Base-by-base conservation (phyloP, 176 grass and related monocot species). In the Canna indica region DNA sequence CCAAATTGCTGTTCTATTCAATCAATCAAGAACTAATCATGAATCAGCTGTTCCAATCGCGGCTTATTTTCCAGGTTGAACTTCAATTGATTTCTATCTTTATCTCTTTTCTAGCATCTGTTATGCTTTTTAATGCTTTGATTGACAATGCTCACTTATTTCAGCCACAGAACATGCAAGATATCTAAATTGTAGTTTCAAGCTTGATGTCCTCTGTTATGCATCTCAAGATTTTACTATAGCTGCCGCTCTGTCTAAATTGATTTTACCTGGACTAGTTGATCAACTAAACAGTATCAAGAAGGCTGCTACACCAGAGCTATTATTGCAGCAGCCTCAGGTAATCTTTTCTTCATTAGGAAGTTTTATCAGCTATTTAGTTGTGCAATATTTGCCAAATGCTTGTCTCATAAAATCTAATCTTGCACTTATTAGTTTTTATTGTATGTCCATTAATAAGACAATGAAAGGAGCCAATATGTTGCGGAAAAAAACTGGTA, bases 141-240 rank as follows among this genome's bases (percentile, higher is more conserved):
- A 15, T 57, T 63, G 32, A 16, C 59, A 36, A 26, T 24, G 0
- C 63, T 31, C 33, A 63, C 32, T 79, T 68, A 76, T 74, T 68
- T 72, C 74, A 91, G 87, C 83, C 77, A 69, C 88, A 47, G 73
- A 85, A 85, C 74, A 72, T 45, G 82, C 80, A 66, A 87, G 36
- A 54, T 54, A 90, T 52, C 73, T 67, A 74, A 73, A 76, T 38
- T 72, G 83, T 71, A 81, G 52, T 68, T 78, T 92, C 81, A 97
- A 84, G 79, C 86, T 97, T 39, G 86, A 97, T 79, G 70, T 92
- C 83, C 72, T 97, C 28, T 97, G 93, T 76, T 97, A 90, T 71
- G 70, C 72, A 71, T 80, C 93, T 59, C 42, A 81, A 75, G 76
- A 83, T 74, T 79, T 75, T 81, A 76, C 86, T 44, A 65, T 97